Evolutionary conservation across 2,329 filamentous ascomycete genomes (phyloP).

Genomic region (Phaeosphaeriaceae sp.): DNA sequence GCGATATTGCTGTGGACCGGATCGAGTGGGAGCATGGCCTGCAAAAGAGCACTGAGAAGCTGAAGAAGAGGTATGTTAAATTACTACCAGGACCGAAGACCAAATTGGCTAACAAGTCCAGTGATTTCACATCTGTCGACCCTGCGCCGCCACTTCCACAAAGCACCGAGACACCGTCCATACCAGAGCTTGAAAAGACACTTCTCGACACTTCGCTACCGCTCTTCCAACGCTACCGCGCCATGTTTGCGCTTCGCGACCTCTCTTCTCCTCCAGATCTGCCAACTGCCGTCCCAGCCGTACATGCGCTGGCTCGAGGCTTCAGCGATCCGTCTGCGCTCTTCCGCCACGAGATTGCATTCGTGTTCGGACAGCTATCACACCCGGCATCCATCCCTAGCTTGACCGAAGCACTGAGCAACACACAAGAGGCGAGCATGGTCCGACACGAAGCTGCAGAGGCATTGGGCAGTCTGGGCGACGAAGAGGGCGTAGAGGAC

Average conservation of each 20-base stretch:
- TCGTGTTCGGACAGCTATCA: conserved; percentile 95
- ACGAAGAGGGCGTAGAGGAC: conserved; percentile 91
- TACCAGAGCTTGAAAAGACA: conserved; percentile 75
- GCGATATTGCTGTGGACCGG: conserved; percentile 92
- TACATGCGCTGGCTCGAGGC: conserved; percentile 84
- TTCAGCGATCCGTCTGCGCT: conserved; percentile 86
- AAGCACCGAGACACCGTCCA: conserved; percentile 65
- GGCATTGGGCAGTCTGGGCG: conserved; percentile 90
- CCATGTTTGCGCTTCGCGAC: conserved; percentile 97
- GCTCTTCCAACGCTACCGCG: conserved; percentile 91
- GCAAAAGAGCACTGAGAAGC: conserved; percentile 69
- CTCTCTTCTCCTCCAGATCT: conserved; percentile 91
- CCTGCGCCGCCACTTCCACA: conserved; percentile 88
- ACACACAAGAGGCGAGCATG: conserved; percentile 89
- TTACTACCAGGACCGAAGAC: neutral
- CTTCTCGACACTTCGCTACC: conserved; percentile 80
- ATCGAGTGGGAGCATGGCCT: conserved; percentile 84
- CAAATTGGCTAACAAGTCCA: conserved; percentile 49
- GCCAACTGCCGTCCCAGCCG: conserved; percentile 85
- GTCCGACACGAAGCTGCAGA: conserved; percentile 97
- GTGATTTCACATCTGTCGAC: conserved; percentile 94
- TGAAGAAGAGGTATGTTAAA: conserved; percentile 75
- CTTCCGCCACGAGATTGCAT: conserved; percentile 97
- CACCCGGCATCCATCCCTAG: conserved; percentile 97
- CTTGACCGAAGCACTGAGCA: conserved; percentile 77